Conservation (phyloP, 768 basidiomycete species). For the Lactifluus volemus region DNA sequence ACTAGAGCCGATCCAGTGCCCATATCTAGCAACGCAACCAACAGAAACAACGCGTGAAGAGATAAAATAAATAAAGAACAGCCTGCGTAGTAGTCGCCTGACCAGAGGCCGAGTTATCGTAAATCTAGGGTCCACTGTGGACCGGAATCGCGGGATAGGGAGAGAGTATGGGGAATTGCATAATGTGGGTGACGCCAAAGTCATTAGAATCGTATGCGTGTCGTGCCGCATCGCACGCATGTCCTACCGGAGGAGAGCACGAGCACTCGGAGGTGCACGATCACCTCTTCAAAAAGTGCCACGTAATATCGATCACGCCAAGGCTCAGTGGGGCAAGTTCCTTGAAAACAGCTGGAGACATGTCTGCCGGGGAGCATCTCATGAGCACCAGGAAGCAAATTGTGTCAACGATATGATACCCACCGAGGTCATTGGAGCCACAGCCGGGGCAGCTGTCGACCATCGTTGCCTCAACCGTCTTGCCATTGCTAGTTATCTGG, state of each 20-base stretch:
- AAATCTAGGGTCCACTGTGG: background rate
- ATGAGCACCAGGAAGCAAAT: background rate
- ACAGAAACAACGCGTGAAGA: background rate
- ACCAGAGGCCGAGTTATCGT: conserved; percentile 7
- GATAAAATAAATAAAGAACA: conserved; percentile 4
- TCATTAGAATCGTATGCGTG: background rate
- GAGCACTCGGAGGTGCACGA: background rate
- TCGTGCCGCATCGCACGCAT: background rate
- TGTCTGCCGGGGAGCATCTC: conserved; percentile 2
- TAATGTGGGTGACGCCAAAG: background rate
- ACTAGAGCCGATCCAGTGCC: no score
- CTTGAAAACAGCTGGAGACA: conserved; percentile 12
- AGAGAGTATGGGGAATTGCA: background rate
- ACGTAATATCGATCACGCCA: conserved; percentile 1
- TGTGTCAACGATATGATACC: background rate
- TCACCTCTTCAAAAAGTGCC: conserved; percentile 4
- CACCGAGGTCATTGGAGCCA: conserved; percentile 14
- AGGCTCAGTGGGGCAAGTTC: background rate
- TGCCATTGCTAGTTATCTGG: background rate
- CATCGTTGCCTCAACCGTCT: conserved; percentile 6
- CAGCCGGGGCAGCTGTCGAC: conserved; percentile 16
- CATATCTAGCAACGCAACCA: conserved; percentile 5
- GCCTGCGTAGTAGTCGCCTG: conserved; percentile 4
- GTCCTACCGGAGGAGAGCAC: conserved; percentile 11
- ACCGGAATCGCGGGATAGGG: background rate